Percentiles rank a stretch among this genome's conserved stretches.
Evolutionary conservation across 1,284 basidiomycete species (phyloP).

Genomic region (Cryptococcus sp.): DNA sequence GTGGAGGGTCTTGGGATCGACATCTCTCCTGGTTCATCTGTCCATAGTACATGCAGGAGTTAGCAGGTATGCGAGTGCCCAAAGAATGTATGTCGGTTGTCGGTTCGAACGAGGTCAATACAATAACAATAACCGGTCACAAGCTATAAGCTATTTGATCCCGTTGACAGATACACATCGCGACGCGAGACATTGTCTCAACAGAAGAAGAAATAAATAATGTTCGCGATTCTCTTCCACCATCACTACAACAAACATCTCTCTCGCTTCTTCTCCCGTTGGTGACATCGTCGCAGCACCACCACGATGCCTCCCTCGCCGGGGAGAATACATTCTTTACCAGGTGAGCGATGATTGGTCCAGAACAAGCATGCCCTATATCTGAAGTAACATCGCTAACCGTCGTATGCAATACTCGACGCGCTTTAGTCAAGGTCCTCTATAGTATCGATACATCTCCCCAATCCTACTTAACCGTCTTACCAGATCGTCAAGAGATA

Average conservation of each 20-base stretch:
- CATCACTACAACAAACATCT: neutral
- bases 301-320: constrained; percentile 40
- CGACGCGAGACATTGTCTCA: constrained; percentile 1
- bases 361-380: too few species aligned
- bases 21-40: too few species aligned
- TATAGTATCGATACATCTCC: constrained; percentile 44
- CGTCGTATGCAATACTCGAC: neutral
- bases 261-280: neutral
- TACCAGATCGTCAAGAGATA: constrained; percentile 40
- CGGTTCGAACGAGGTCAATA: neutral
- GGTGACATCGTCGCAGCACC: neutral
- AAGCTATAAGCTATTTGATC: constrained; percentile 4
- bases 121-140: neutral
- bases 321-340: constrained; percentile 45
- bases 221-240: neutral
- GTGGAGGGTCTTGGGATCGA: too few species aligned
- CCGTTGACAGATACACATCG: constrained; percentile 1
- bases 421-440: constrained; percentile 46
- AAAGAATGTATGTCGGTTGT: too few species aligned
- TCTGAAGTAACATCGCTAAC: too few species aligned
- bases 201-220: neutral
- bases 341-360: constrained; percentile 24
- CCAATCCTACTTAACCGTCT: constrained; percentile 45
- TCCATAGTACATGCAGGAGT: neutral
- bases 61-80: neutral